Base-by-base conservation (phyloP, 169 alveolate genomes). In the Eimeria falciformis region DNA sequence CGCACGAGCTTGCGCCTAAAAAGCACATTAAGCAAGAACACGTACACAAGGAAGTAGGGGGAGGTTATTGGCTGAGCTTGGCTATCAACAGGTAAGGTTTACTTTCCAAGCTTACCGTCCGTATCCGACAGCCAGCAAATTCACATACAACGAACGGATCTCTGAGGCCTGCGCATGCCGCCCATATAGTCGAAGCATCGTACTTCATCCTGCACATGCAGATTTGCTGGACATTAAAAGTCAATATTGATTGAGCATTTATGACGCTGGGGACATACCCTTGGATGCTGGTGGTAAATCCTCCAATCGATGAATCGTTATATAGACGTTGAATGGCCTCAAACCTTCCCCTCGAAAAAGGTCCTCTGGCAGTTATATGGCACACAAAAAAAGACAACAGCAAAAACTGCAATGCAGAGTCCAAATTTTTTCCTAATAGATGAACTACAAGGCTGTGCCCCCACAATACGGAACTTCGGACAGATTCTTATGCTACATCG, bases 121-220 rank as follows among this genome's bases (percentile, higher is more conserved):
- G 95, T 85, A 97, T 91, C 40, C 97, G 94, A 46, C 98, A 96
- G 27, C 98, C 98, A 78, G 97, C 97, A 91, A 96, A 97, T 29
- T 96, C 98, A 88, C 97, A 96, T 3, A 98, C 97, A 11, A 97
- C 95, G 73, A 95, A 97, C 2, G 98, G 97, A 66, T 95, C 96
- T 73, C 97, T 73, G 40, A 93, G 88, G 53, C 97, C 96, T 94
- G 92, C 71, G 83, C 6, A 7, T n/a, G 21, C 73, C n/a, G n/a
- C 81, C 45, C 56, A 5, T 2, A 2, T 33, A 33, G 0, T 33
- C 40, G 40, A 33, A 2, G 40, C 40, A 33, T 33, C 40, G 40
- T 33, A 33, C 40, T 53, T 53, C 2, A 53, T 53, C 17, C 65
- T 53, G 0, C 3, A 53, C n/a, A 3, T 1, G n/a, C n/a, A 21